phyloP scores from a whole-genome alignment of 148 eudicot species.

The Cornus florida region DNA sequence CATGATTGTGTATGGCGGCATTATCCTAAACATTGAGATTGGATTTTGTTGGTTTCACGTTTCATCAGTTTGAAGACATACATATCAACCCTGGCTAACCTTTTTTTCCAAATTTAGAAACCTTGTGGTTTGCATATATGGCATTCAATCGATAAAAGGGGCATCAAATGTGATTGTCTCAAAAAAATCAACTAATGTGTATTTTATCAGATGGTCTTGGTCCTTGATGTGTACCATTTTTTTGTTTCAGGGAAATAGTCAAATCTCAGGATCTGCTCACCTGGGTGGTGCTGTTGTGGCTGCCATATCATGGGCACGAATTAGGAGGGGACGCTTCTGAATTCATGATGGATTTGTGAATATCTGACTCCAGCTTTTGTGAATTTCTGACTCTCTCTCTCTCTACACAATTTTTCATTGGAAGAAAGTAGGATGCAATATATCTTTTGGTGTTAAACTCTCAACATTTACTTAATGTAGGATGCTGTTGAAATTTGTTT shows the following conservation, averaged over 20 bases:
- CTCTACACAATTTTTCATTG: background rate
- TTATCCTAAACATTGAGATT: background rate
- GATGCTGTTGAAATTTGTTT: background rate
- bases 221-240: background rate
- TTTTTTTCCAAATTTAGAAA: background rate
- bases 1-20: background rate
- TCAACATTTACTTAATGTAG: background rate
- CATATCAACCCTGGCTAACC: background rate
- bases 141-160: background rate
- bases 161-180: background rate
- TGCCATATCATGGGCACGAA: conserved; percentile 56
- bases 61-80: background rate
- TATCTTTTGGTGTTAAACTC: background rate
- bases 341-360: background rate
- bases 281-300: conserved; percentile 86
- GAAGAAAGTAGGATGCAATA: background rate
- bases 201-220: background rate
- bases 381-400: too few species aligned
- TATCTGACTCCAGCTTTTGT: background rate
- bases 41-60: background rate
- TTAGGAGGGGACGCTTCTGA: conserved; percentile 49
- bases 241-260: conserved; percentile 60
- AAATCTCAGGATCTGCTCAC: conserved; percentile 75
- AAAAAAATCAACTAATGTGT: background rate
- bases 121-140: background rate